Evolutionary conservation across 495 filamentous ascomycete species (phyloP), one percentile per base, ranked within the genome.

Genomic region (Aspergillus avenaceus): DNA sequence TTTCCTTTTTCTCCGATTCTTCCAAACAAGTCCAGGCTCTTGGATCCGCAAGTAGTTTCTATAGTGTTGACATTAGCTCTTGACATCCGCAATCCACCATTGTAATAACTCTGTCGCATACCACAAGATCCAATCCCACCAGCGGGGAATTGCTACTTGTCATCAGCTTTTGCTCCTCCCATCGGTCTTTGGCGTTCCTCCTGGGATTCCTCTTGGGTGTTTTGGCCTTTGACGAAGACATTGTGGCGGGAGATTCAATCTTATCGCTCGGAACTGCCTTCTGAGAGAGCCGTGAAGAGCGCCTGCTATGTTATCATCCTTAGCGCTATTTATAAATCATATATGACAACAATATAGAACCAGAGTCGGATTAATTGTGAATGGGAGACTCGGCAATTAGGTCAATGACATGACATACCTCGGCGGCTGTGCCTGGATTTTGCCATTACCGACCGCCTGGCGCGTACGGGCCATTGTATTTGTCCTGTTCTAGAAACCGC

Each of bases 21-120:
- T 74, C 75, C 4, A 87, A 71, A 25, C 72, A 55, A 22, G 80
- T 68, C 81, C 84, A 88, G 14, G 83, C 77, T 44, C 66, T 59
- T 1, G 79, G 77, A 34, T 71, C 69, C 8, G 79, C 69, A 3
- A 87, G 64, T 8, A 86, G 64, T 42, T 72, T 76, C 83, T 85
- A 19, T 8, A n/a, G n/a, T n/a, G n/a, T n/a, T n/a, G n/a, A n/a
- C n/a, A n/a, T n/a, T n/a, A n/a, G n/a, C n/a, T n/a, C n/a, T n/a
- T n/a, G n/a, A n/a, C n/a, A n/a, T 18, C 5, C 43, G 27, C 11
- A 11, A 14, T 7, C 41, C 25, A 26, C 2, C 13, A 22, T 37
- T 16, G n/a, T n/a, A 3, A 5, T 21, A n/a, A 18, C 2, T 6
- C 8, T 43, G 37, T 29, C 37, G 66, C 79, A 57, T 62, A 84